These are phyloP conservation scores for Syzygium malaccense DNA, from an alignment of 441 rosid genomes.

Conservation along the genomic window DNA sequence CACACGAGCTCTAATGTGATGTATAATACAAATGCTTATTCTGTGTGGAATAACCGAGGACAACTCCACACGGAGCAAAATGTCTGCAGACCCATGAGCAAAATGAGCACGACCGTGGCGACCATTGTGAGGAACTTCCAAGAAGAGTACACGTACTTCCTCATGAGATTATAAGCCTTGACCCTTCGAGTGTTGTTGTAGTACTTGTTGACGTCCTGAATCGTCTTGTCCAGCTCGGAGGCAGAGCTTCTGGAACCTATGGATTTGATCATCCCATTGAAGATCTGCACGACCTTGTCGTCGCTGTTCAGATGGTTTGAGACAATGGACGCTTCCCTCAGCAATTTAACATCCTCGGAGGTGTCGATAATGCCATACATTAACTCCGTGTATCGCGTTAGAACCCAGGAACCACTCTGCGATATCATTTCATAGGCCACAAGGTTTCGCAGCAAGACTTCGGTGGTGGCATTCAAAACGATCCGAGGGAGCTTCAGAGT, in stretches of 20 bases:
- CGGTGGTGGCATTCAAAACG: not conserved
- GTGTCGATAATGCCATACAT: not conserved
- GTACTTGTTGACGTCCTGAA: not conserved
- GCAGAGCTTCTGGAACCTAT: not conserved
- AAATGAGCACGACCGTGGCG: not conserved
- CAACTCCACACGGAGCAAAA: not conserved
- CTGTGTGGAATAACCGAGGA: not conserved
- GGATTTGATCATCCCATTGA: not conserved
- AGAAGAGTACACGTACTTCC: not conserved
- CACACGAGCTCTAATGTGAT: not conserved
- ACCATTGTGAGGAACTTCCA: not conserved
- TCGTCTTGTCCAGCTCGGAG: not conserved
- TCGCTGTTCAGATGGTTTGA: not conserved
- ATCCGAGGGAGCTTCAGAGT: not conserved
- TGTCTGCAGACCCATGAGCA: not conserved
- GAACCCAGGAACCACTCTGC: not conserved
- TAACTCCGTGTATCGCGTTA: not conserved
- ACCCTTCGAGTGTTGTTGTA: not conserved
- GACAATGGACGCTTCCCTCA: not conserved
- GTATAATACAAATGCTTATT: not conserved
- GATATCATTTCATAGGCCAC: not conserved
- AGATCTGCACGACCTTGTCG: not conserved
- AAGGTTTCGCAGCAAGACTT: not conserved
- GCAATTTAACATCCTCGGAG: not conserved
- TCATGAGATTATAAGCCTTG: not conserved